Conservation (phyloP, 257 asterid genomes). For the Ocimum tenuiflorum region DNA sequence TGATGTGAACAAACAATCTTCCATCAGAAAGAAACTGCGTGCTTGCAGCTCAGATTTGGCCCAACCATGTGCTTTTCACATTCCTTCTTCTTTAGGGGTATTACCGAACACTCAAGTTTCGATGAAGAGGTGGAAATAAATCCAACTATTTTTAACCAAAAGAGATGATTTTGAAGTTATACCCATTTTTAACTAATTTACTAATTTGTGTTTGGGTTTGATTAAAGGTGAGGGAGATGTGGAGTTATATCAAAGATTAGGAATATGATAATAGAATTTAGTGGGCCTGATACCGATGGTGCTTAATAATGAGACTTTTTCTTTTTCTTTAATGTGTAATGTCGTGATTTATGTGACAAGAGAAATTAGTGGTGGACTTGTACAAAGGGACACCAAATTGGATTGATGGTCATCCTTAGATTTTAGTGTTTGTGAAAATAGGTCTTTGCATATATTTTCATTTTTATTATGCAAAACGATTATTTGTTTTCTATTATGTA, state of each 20-base stretch:
- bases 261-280: no score
- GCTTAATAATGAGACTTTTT: not conserved
- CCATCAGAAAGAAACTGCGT: constrained; percentile 22
- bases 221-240: not conserved
- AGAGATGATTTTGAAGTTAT: no score
- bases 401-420: no score
- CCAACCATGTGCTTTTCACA: not conserved
- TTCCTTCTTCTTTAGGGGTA: not conserved
- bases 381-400: constrained; percentile 15
- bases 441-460: no score
- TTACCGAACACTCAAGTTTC: not conserved
- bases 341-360: not conserved
- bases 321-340: not conserved
- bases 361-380: not conserved
- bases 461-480: no score
- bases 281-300: no score
- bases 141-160: not conserved
- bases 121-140: not conserved
- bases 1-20: not conserved
- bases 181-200: no score
- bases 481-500: no score
- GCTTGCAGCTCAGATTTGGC: constrained; percentile 4
- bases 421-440: constrained; percentile 44
- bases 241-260: not conserved
- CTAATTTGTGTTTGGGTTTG: not conserved